Percentiles rank a stretch among this genome's conserved stretches.
These are phyloP conservation scores for Thecaphora thlaspeos DNA, from an alignment of 1,284 basidiomycete species.

Conservation along the genomic window DNA sequence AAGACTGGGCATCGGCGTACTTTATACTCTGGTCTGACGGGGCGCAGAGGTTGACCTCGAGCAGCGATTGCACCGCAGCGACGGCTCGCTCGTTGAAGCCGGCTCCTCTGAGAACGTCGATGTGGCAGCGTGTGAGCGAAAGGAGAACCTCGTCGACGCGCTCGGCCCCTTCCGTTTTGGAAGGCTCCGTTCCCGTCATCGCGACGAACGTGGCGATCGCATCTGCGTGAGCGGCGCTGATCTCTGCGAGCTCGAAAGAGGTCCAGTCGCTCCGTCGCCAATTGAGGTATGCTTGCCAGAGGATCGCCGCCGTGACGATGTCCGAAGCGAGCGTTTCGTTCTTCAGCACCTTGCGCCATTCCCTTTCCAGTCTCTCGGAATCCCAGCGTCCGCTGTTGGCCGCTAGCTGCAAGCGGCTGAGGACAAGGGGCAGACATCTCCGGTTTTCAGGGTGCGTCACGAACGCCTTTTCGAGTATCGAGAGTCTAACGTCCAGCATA, in stretches of 20 bases:
- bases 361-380: background rate
- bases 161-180: background rate
- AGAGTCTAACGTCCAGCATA: background rate
- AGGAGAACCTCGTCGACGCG: background rate
- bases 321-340: background rate
- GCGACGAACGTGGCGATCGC: background rate
- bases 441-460: background rate
- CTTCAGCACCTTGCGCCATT: background rate
- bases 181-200: background rate
- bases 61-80: background rate
- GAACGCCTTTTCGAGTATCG: background rate
- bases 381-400: background rate
- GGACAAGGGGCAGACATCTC: background rate
- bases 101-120: background rate
- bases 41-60: slow-evolving; percentile 1
- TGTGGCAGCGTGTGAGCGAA: background rate
- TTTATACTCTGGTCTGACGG: too few relatives aligned
- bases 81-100: background rate
- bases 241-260: background rate
- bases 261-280: slow-evolving; percentile 2
- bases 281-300: background rate
- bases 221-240: background rate
- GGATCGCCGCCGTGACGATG: background rate
- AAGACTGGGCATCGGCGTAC: too few relatives aligned
- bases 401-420: background rate